Evolutionary conservation across 129 eudicot species (phyloP), one percentile per base, ranked within the genome.

Genomic region (Mikania micrantha): DNA sequence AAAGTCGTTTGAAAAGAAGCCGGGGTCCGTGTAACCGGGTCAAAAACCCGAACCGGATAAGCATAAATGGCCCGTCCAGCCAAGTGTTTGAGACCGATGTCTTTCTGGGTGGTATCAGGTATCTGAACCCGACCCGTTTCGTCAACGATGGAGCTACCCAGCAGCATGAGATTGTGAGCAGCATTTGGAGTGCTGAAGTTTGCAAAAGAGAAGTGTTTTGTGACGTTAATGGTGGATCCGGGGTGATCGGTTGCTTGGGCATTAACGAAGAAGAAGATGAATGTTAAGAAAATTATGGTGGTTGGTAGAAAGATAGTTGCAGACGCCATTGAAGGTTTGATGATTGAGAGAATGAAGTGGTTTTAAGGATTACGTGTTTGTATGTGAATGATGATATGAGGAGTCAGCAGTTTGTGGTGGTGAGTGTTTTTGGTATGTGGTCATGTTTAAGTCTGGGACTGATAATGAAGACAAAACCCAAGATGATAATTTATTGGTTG

Each of bases 1-100:
- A 87, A 87, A 13, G 90, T 82, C 7, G 90, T 82, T 40, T 71
- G 49, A 59, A 87, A 84, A 0, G 95, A 84, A 45, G 88, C 95
- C 7, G 90, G 95, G 17, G 81, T 65, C 52, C 64, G 64, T 19
- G 84, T 83, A 20, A 60, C 58, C 0, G 88, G 88, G 77, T 84
- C 90, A 41, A 79, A 80, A 21, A 87, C 68, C 29, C 95, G 85
- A 9, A 87, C 9, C 0, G 95, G 95, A 9, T 79, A 79, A 2
- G 88, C 74, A 28, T 79, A 82, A 25, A 87, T 67, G 0, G 95
- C 90, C 10, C 90, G 71, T 0, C 95, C 95, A 0, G 90, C 95
- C 25, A 76, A 74, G 53, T 74, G 85, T 40, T 64, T 75, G 48
- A 72, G 60, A 69, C 74, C 82, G 35, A 25, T 68, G 27, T 41